Base-by-base conservation (phyloP, 352 stramenopile species). In the Globisporangium splendens region DNA sequence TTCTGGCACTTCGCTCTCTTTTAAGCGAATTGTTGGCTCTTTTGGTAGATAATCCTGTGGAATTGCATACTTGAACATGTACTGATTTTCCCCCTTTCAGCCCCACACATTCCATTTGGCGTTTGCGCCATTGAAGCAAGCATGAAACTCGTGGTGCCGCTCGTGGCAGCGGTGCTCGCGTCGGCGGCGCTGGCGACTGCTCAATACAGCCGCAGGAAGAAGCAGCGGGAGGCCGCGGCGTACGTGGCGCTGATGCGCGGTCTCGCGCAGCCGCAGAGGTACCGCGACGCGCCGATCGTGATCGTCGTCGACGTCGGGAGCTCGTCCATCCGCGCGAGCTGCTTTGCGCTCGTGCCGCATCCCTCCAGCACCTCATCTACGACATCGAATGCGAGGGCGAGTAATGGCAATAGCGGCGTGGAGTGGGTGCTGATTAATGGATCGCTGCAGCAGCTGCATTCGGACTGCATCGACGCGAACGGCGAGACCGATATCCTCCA, bases 241-340 rank as follows among this genome's bases (percentile, higher is more conserved):
- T 63, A 53, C 21, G 52, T 54, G 24, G 65, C 56, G 46, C 53
- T 78, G 31, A 14, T 79, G 17, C 46, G 38, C 5, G 72, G 76
- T 0, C 17, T 68, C 15, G 72, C 74, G 11, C 59, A 77, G 22
- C 67, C 69, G n/a, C 48, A 75, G n/a, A 51, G 68, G 35, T 88
- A 86, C 60, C 67, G 63, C 20, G 69, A 68, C 15, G 57, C 73
- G 21, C 75, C 79, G 21, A 59, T 89, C 28, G 65, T 78, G 44
- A 65, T 98, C 49, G 83, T 94, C 35, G 67, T 98, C 31, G 95
- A 98, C 69, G 77, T 98, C 28, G 95, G 93, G 56, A 98, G 89
- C 69, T 98, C 90, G 17, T 98, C 90, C 41, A 81, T 98, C 50
- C 90, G 93, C 48, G 89, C 88, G 59, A 96, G 83, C 54, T 91